Evolutionary conservation across 176 grass and related monocot species (phyloP), one percentile per base, ranked within the genome.

Genomic region (Musa schizocarpa): DNA sequence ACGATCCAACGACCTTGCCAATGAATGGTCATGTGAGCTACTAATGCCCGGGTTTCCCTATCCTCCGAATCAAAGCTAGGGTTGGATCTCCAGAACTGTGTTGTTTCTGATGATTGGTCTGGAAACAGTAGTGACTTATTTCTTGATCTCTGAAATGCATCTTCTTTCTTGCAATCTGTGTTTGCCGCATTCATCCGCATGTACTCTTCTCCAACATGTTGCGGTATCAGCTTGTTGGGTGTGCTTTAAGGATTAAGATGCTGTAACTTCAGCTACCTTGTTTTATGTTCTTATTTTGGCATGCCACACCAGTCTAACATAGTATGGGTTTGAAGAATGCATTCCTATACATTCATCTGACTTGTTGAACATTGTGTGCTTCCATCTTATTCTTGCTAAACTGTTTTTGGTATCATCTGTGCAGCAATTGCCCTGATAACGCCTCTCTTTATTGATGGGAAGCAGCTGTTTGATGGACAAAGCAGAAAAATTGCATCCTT

Each of bases 11-110:
- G 84, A 98, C 22, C 75, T 98, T 56, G 76, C 84, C 56, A 59
- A 84, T 11, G 90, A 93, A 79, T 93, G 95, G 95, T 89, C 90
- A 81, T 89, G 95, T 93, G 82, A 89, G 80, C 64, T 29, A 66
- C 20, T 11, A n/a, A 70, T 17, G 43, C 9, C 68, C 19, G 4
- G 34, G 34, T 53, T 19, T 57, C 51, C 50, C 53, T 48, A 11
- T 51, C 26, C 57, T 52, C 8, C 21, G 50, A 14, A 11, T 64
- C 11, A 17, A 13, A 21, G 43, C 51, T 13, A 9, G 25, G 25
- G 13, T 70, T 43, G 5, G 16, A 68, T 7, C 65, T 22, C 9
- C 9, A 23, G n/a, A 12, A 10, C 1, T 27, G 13, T 34, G 3
- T 25, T 29, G 8, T 34, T 17, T 22, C 20, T 19, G 27, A 68